Evolutionary conservation across 352 stramenopile genomes (phyloP).

Genomic region (Globisporangium radiosum): DNA sequence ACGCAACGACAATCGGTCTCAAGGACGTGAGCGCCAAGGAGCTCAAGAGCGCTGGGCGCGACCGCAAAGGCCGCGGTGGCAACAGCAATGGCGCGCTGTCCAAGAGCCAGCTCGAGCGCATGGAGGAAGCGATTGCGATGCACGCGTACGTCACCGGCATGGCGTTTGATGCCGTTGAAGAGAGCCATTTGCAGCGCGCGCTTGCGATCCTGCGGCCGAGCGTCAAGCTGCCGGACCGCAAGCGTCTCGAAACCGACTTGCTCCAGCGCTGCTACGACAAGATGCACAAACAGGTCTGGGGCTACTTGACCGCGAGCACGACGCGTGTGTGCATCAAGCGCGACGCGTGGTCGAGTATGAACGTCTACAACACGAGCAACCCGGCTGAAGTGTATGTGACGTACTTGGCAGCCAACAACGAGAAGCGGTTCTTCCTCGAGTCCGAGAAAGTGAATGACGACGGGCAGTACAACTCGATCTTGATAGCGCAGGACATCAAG

Average conservation of each 20-base stretch:
- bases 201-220: constrained; percentile 48
- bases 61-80: constrained; percentile 30
- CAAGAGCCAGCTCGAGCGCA: constrained; percentile 58
- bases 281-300: constrained; percentile 82
- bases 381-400: constrained; percentile 64
- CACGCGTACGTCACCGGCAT: constrained; percentile 77
- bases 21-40: constrained; percentile 49
- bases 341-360: constrained; percentile 75
- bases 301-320: constrained; percentile 54
- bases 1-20: constrained; percentile 38
- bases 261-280: constrained; percentile 75
- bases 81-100: constrained; percentile 26
- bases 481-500: constrained; percentile 82
- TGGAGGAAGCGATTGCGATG: constrained; percentile 79
- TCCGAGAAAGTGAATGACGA: constrained; percentile 63
- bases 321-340: constrained; percentile 68
- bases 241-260: constrained; percentile 56
- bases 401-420: constrained; percentile 73
- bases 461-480: constrained; percentile 64
- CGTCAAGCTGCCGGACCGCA: constrained; percentile 64
- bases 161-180: constrained; percentile 68
- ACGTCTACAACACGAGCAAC: constrained; percentile 70
- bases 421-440: constrained; percentile 78
- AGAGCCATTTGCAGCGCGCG: constrained; percentile 60
- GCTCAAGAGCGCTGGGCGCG: constrained; percentile 17